Conservation (phyloP, 345 rosid species). For the Turnera subulata region DNA sequence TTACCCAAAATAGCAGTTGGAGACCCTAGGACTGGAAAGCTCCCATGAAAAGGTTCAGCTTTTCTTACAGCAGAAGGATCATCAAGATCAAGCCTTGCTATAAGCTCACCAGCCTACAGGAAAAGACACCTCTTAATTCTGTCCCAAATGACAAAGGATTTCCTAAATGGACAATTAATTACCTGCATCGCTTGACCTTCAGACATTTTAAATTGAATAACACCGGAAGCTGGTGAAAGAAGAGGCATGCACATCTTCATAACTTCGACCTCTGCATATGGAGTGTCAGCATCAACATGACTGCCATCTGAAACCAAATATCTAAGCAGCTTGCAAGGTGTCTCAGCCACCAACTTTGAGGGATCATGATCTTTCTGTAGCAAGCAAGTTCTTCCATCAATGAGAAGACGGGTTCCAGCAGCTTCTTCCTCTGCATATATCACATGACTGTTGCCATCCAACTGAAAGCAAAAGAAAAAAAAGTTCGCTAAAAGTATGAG, state of each 20-base stretch:
- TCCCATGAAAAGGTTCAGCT: conserved; percentile 93
- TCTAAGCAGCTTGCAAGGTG: conserved; percentile 97
- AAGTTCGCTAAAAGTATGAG: background rate
- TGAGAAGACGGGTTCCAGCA: conserved; percentile 98
- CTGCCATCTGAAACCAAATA: conserved; percentile 84
- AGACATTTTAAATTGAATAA: conserved; percentile 71
- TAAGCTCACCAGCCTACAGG: conserved; percentile 94
- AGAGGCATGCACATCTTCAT: conserved; percentile 99
- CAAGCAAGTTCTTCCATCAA: conserved; percentile 99
- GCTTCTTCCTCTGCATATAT: conserved; percentile 99
- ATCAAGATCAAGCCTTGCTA: conserved; percentile 91
- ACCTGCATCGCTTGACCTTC: conserved; percentile 99
- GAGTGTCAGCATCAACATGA: conserved; percentile 88
- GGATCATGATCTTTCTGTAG: conserved; percentile 99
- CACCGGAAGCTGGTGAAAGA: conserved; percentile 97
- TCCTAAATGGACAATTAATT: conserved; percentile 13
- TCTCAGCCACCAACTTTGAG: conserved; percentile 91
- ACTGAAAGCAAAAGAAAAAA: conserved; percentile 52
- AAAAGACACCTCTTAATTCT: conserved; percentile 15
- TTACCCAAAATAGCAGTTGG: conserved; percentile 94
- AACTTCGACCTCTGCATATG: conserved; percentile 99
- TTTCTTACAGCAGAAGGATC: conserved; percentile 99
- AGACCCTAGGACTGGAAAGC: conserved; percentile 82
- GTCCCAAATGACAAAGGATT: background rate
- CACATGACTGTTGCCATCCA: conserved; percentile 99